These are phyloP conservation scores for Dorcoceras hygrometricum DNA, from an alignment of 257 asterid species.

Conservation along the genomic window DNA sequence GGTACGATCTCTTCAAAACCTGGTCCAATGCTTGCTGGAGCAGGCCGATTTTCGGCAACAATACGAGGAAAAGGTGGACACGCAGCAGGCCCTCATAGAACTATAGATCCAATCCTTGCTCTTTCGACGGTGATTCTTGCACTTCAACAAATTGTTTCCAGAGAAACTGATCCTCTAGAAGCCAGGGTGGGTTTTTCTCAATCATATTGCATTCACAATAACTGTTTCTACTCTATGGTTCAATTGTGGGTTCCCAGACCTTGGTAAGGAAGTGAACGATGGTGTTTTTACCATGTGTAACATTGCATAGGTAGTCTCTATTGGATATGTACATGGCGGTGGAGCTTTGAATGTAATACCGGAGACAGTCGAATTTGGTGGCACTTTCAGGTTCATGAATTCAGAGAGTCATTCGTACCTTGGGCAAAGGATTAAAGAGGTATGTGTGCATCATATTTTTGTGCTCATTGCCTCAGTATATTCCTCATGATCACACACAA, in stretches of 20 bases:
- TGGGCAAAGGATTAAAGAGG: conserved; percentile 72
- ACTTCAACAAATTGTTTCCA: conserved; percentile 78
- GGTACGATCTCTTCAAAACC: conserved; percentile 62
- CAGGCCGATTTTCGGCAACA: conserved; percentile 54
- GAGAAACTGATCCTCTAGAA: conserved; percentile 82
- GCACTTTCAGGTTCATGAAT: conserved; percentile 69
- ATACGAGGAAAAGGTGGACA: conserved; percentile 83
- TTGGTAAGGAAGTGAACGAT: background rate
- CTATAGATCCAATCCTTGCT: conserved; percentile 67
- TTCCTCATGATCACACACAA: background rate
- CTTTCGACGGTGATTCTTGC: conserved; percentile 70
- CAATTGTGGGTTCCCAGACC: background rate
- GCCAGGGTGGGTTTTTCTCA: conserved; percentile 46
- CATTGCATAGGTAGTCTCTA: conserved; percentile 55
- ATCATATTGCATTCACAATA: conserved; percentile 1
- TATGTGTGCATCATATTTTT: conserved; percentile 14
- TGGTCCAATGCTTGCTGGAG: conserved; percentile 78
- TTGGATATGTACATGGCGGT: conserved; percentile 67
- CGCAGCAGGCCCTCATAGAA: conserved; percentile 71
- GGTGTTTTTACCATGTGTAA: background rate
- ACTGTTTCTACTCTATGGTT: background rate
- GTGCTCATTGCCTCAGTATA: background rate
- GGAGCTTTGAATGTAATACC: conserved; percentile 68
- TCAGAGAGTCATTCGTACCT: conserved; percentile 49
- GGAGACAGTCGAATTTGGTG: conserved; percentile 69